These are phyloP conservation scores for Pleodorina starrii DNA, from an alignment of 139 green algal genomes.

Conservation along the genomic window DNA sequence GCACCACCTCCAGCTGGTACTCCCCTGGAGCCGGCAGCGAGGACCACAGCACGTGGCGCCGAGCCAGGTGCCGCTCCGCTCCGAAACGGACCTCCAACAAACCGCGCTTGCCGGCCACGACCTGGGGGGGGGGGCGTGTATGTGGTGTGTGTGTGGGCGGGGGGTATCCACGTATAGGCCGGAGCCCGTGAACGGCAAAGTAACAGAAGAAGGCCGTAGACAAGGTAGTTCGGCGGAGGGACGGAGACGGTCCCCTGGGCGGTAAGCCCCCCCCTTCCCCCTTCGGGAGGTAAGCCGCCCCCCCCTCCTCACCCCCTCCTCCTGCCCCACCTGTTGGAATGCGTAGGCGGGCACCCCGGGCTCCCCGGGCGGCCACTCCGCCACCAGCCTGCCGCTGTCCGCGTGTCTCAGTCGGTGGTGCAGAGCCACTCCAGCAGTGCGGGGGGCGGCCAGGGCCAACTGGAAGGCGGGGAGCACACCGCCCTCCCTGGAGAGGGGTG, in stretches of 20 bases:
- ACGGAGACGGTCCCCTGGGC: no score
- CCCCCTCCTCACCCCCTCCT: no score
- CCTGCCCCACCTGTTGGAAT: slow-evolving; percentile 64
- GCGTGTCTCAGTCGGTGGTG: not conserved
- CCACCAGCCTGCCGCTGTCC: not conserved
- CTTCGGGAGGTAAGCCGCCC: no score
- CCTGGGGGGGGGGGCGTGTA: not conserved
- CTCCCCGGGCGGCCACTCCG: slow-evolving; percentile 22
- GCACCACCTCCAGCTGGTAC: slow-evolving; percentile 54
- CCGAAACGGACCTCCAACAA: slow-evolving; percentile 19
- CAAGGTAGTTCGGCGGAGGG: no score
- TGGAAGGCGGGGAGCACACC: slow-evolving; percentile 42
- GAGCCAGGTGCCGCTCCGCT: not conserved
- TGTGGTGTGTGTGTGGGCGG: no score
- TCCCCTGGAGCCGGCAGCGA: slow-evolving; percentile 54
- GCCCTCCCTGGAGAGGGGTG: slow-evolving; percentile 19
- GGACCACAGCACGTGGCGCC: slow-evolving; percentile 47
- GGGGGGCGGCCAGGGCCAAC: not conserved
- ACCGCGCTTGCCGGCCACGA: slow-evolving; percentile 14
- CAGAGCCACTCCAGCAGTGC: not conserved
- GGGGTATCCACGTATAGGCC: no score
- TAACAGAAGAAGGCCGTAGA: no score
- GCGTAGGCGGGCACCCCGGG: slow-evolving; percentile 28
- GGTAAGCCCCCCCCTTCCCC: no score
- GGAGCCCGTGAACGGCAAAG: no score